Conservation (phyloP, 2,329 filamentous ascomycete species). For the Aspergillus oerlinghausenensis region DNA sequence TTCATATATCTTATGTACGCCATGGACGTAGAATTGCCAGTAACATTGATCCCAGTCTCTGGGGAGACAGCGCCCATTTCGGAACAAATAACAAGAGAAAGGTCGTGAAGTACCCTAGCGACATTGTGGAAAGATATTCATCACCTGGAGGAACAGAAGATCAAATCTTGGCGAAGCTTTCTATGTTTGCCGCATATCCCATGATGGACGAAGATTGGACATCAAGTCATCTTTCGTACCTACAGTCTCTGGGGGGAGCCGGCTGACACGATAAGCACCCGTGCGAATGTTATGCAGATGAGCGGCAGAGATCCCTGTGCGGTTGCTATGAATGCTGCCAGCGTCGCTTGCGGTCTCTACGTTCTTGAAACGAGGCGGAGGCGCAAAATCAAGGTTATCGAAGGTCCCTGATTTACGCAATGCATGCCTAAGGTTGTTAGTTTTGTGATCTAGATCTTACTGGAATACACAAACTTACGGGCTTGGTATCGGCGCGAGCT, state of each 20-base stretch:
- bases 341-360: constrained; percentile 41
- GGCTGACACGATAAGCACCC: constrained; percentile 82
- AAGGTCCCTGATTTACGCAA: constrained; percentile 47
- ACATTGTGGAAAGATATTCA: constrained; percentile 14
- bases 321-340: constrained; percentile 60
- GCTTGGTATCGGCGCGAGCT: constrained; percentile 79
- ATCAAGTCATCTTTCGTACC: constrained; percentile 68
- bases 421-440: constrained; percentile 37
- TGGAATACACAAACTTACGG: constrained; percentile 60
- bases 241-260: constrained; percentile 74
- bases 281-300: constrained; percentile 68
- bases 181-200: constrained; percentile 43
- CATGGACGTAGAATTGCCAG: not conserved
- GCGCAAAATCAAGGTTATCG: constrained; percentile 47
- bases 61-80: not conserved
- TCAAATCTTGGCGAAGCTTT: not conserved
- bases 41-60: not conserved
- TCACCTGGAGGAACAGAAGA: constrained; percentile 9
- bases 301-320: constrained; percentile 68
- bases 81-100: constrained; percentile 6
- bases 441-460: not conserved
- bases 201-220: constrained; percentile 53
- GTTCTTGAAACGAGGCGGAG: constrained; percentile 45
- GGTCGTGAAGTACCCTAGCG: constrained; percentile 17
- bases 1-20: not conserved